Base-by-base conservation (phyloP, 164 flowering plant species). In the Chimonanthus praecox region DNA sequence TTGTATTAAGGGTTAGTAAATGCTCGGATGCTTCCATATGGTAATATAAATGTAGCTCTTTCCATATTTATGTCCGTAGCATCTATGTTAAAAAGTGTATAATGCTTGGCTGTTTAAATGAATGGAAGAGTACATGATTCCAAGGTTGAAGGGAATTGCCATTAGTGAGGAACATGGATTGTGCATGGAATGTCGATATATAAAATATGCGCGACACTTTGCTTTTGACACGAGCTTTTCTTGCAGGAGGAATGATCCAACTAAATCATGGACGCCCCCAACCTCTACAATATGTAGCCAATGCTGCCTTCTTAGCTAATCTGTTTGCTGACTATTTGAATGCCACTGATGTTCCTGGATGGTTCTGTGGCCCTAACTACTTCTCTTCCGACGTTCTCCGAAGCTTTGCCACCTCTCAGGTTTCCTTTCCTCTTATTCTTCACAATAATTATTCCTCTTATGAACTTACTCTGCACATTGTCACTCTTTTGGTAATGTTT, bases 271-370 rank as follows among this genome's bases (percentile, higher is more conserved):
- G 92, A 66, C 67, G 69, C 66, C 84, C 85, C 7, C 88, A 86
- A 65, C 84, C 87, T 16, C 85, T 94, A 5, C 95, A 92, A 72
- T 88, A 88, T 75, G 91, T 82, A 7, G 95, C 82, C 0, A 89
- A 88, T 77, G 87, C 95, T 6, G 94, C 95, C 0, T 94, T 90
- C 82, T 80, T 94, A 76, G 87, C 97, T 2, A 77, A 85, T 54
- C 83, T 94, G 0, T 94, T 67, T 65, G 90, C 66, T 15, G 98
- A 94, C 78, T 94, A 94, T 71, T 1, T 92, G 88, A 76, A 87
- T 58, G 89, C 92, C 48, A 78, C 79, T 0, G 82, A 74, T 3
- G 83, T 87, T 64, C 96, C 97, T 1, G 94, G 96, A 11, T 85
- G 82, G 85, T 13, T 49, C n/a, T 94, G 98, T 47, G 97, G 94